Conservation (phyloP, 2,329 filamentous ascomycete species). For the Pseudogymnoascus sp. region DNA sequence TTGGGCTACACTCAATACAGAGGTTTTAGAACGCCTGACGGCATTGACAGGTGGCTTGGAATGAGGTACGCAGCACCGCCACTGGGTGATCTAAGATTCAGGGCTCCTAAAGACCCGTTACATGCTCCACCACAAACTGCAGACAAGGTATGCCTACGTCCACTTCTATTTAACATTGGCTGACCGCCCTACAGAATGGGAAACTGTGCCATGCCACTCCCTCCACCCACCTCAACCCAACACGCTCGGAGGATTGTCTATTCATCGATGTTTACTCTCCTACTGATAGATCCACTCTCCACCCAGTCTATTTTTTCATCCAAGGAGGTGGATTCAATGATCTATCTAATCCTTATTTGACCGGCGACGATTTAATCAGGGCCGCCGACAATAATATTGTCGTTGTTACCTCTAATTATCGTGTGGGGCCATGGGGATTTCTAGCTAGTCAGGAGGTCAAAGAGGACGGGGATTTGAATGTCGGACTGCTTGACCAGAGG, state of each 20-base stretch:
- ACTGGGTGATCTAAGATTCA: constrained; percentile 55
- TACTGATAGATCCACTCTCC: constrained; percentile 37
- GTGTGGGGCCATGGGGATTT: constrained; percentile 64
- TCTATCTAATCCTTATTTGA: constrained; percentile 29
- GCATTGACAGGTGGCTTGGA: constrained; percentile 61
- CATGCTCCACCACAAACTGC: background rate
- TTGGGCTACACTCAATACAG: background rate
- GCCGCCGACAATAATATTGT: constrained; percentile 53
- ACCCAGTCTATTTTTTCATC: constrained; percentile 54
- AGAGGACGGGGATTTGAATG: constrained; percentile 35
- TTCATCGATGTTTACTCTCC: constrained; percentile 56
- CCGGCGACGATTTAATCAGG: constrained; percentile 28
- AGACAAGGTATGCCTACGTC: background rate
- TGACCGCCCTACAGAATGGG: background rate
- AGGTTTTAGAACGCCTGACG: constrained; percentile 29
- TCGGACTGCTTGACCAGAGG: constrained; percentile 30
- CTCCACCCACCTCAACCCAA: background rate
- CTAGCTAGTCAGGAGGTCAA: constrained; percentile 48
- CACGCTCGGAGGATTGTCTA: constrained; percentile 54
- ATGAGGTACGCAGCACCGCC: constrained; percentile 66
- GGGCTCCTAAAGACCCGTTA: constrained; percentile 53
- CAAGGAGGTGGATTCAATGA: constrained; percentile 51
- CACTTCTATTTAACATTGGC: background rate
- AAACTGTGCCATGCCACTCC: background rate
- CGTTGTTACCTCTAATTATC: constrained; percentile 64